Percentiles rank a stretch among this genome's conserved stretches.
These are phyloP conservation scores for Picea mariana DNA, from an alignment of 83 land plant species.

Conservation along the genomic window DNA sequence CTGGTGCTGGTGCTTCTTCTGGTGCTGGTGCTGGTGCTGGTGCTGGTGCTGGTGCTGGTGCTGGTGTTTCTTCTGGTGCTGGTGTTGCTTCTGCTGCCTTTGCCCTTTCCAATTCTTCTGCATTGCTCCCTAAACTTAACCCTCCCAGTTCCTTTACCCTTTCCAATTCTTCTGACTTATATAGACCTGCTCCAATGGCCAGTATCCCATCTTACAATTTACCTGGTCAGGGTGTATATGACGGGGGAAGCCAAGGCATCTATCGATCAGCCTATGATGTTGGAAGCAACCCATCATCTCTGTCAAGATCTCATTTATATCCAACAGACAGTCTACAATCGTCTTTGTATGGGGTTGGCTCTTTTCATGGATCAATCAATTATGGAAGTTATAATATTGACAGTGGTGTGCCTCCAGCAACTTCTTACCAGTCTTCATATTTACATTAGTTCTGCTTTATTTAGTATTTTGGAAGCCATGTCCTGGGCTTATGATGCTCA, in stretches of 20 bases:
- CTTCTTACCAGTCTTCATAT: too few relatives aligned
- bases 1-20: neutral
- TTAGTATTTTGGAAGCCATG: too few relatives aligned
- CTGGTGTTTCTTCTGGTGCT: too few relatives aligned
- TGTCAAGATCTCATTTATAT: conserved; percentile 9
- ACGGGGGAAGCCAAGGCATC: conserved; percentile 9
- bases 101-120: neutral
- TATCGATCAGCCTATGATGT: conserved; percentile 3
- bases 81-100: neutral
- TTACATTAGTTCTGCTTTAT: too few relatives aligned
- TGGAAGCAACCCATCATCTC: neutral
- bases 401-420: too few relatives aligned
- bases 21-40: too few relatives aligned
- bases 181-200: too few relatives aligned
- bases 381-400: conserved; percentile 1
- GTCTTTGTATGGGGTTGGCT: conserved; percentile 10
- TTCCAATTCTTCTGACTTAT: too few relatives aligned
- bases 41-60: too few relatives aligned
- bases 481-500: too few relatives aligned
- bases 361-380: conserved; percentile 6
- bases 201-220: conserved; percentile 3
- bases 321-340: conserved; percentile 5
- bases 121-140: too few relatives aligned
- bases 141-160: neutral
- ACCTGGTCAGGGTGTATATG: conserved; percentile 6